A percentile compares a stretch with the other conserved stretches of the same genome.
Evolutionary conservation across 2,329 filamentous ascomycete species (phyloP).

Genomic region (Basipetospora chlamydospora): DNA sequence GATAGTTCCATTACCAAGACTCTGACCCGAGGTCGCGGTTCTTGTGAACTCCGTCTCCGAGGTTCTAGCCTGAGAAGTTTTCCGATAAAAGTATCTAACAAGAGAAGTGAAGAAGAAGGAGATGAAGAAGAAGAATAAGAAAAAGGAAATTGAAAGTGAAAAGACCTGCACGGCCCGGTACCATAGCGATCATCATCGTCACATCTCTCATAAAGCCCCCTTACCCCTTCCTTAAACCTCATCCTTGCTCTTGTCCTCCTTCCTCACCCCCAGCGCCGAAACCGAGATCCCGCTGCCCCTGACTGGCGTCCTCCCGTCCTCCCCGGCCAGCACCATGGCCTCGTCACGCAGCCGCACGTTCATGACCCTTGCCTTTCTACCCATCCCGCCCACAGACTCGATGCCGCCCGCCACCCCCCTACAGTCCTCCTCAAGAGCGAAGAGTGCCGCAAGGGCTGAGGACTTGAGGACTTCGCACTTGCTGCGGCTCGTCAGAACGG

Average conservation of each 20-base stretch:
- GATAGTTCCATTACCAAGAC: no score
- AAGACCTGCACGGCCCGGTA: no score
- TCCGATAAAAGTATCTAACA: not conserved
- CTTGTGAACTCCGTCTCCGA: not conserved
- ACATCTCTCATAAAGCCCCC: no score
- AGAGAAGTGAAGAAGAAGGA: constrained; percentile 1
- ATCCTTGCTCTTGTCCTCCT: not conserved
- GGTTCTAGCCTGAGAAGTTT: not conserved
- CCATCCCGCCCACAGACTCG: constrained; percentile 6
- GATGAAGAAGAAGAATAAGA: not conserved
- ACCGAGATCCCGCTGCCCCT: constrained; percentile 2
- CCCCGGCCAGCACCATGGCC: constrained; percentile 3
- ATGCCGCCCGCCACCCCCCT: constrained; percentile 7
- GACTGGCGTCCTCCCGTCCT: no score
- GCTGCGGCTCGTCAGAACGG: constrained; percentile 12
- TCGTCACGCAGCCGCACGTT: constrained; percentile 5
- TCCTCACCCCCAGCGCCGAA: not conserved
- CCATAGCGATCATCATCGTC: no score
- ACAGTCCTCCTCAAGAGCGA: constrained; percentile 11
- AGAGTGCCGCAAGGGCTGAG: constrained; percentile 12
- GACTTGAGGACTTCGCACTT: constrained; percentile 13
- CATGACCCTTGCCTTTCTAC: constrained; percentile 8
- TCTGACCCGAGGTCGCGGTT: no score
- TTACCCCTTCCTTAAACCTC: not conserved
- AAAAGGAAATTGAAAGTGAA: no score